phyloP scores from a whole-genome alignment of 805 yeast species.

The Grigorovia transvaalensis region DNA sequence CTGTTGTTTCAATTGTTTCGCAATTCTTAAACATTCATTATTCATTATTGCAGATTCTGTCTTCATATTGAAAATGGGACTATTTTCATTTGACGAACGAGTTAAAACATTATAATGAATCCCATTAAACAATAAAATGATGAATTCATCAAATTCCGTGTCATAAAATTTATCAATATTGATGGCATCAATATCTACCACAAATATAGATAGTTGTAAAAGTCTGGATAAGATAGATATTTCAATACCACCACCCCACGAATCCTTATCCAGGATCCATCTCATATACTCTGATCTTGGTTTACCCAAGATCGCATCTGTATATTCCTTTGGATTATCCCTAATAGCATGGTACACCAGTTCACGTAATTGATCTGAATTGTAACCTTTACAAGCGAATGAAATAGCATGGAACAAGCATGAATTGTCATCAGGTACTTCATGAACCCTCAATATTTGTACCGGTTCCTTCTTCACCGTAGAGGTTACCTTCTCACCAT shows the following conservation, averaged over 20 bases:
- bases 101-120: constrained; percentile 50
- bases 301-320: constrained; percentile 41
- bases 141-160: constrained; percentile 32
- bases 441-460: constrained; percentile 34
- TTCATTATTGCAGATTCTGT: background rate
- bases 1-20: constrained; percentile 35
- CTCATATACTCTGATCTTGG: constrained; percentile 37
- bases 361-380: constrained; percentile 40
- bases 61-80: constrained; percentile 13
- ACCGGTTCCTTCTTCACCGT: background rate
- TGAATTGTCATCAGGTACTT: constrained; percentile 68
- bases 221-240: constrained; percentile 48
- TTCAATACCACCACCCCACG: constrained; percentile 85
- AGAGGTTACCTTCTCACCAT: constrained; percentile 37
- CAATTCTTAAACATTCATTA: constrained; percentile 24
- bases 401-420: constrained; percentile 62
- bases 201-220: constrained; percentile 40
- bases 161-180: constrained; percentile 46
- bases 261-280: constrained; percentile 51
- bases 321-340: constrained; percentile 36
- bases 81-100: background rate
- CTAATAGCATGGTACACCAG: constrained; percentile 40
- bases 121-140: constrained; percentile 55
- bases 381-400: constrained; percentile 37
- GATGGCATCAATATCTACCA: constrained; percentile 56